Evolutionary conservation across 2,329 filamentous ascomycete species (phyloP).

Genomic region (Paramyrothecium sp.): DNA sequence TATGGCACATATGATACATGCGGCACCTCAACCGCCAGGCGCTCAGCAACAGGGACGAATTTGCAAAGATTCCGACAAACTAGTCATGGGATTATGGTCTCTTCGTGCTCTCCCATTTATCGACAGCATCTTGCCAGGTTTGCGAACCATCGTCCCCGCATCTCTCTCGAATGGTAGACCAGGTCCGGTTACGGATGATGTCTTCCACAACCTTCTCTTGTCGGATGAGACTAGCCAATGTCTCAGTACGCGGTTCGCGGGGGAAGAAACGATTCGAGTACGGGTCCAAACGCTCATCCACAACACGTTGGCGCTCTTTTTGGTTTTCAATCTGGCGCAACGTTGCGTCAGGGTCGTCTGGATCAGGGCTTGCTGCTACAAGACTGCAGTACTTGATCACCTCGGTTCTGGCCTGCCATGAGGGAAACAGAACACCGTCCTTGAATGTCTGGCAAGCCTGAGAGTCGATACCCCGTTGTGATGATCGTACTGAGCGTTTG

Average conservation of each 20-base stretch:
- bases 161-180: conserved; percentile 73
- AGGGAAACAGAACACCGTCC: conserved; percentile 76
- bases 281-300: conserved; percentile 88
- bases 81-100: not conserved
- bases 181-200: conserved; percentile 79
- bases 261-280: conserved; percentile 85
- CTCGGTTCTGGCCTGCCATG: conserved; percentile 81
- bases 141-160: conserved; percentile 58
- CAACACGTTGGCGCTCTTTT: conserved; percentile 67
- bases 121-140: conserved; percentile 65
- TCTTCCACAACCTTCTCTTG: conserved; percentile 75
- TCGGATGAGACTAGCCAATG: conserved; percentile 68
- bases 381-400: conserved; percentile 86
- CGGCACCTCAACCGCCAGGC: no score
- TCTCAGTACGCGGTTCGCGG: conserved; percentile 75
- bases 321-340: conserved; percentile 69
- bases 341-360: conserved; percentile 76
- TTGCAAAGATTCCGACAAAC: not conserved
- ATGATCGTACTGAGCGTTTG: conserved; percentile 51
- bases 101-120: conserved; percentile 48
- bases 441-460: conserved; percentile 71
- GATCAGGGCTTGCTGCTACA: conserved; percentile 84
- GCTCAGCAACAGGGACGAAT: not conserved
- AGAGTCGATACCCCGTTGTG: conserved; percentile 54
- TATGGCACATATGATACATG: no score